Conservation (phyloP, 805 yeast species). For the Candida wancherniae region DNA sequence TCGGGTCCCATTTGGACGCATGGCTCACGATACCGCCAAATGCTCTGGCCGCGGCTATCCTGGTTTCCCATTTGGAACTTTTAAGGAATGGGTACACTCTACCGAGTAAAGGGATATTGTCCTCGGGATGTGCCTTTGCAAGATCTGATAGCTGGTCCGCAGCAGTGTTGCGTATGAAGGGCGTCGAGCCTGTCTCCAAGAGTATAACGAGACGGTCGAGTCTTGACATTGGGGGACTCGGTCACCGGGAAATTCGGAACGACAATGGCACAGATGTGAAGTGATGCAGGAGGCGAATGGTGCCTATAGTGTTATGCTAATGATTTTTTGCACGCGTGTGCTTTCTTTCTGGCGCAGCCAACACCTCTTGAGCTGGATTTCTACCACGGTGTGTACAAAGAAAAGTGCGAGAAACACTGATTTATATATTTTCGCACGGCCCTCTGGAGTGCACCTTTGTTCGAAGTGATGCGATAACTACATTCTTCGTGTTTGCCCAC, state of each 20-base stretch:
- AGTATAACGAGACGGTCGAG: constrained; percentile 54
- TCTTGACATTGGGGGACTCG: constrained; percentile 34
- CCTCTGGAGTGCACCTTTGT: constrained; percentile 14
- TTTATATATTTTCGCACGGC: constrained; percentile 11
- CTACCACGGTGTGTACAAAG: constrained; percentile 14
- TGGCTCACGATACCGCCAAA: constrained; percentile 87
- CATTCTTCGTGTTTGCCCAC: too few species aligned
- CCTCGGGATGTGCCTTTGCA: constrained; percentile 94
- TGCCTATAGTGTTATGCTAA: too few species aligned
- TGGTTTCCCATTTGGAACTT: constrained; percentile 89
- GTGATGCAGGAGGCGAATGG: too few species aligned
- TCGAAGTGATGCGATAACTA: too few species aligned
- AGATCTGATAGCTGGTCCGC: constrained; percentile 95
- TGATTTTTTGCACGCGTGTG: too few species aligned
- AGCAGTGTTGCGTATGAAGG: constrained; percentile 89
- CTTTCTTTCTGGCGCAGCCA: too few species aligned
- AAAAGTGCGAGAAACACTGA: constrained; percentile 12
- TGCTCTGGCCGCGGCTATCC: constrained; percentile 92
- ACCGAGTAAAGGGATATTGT: constrained; percentile 72
- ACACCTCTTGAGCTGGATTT: too few species aligned
- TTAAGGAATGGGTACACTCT: constrained; percentile 87
- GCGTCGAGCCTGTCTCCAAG: constrained; percentile 92
- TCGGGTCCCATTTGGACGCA: constrained; percentile 83
- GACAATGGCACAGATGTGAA: too few species aligned
- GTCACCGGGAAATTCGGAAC: too few species aligned